Conservation (phyloP, 805 yeast species). For the Sugiyamaella smithiae region DNA sequence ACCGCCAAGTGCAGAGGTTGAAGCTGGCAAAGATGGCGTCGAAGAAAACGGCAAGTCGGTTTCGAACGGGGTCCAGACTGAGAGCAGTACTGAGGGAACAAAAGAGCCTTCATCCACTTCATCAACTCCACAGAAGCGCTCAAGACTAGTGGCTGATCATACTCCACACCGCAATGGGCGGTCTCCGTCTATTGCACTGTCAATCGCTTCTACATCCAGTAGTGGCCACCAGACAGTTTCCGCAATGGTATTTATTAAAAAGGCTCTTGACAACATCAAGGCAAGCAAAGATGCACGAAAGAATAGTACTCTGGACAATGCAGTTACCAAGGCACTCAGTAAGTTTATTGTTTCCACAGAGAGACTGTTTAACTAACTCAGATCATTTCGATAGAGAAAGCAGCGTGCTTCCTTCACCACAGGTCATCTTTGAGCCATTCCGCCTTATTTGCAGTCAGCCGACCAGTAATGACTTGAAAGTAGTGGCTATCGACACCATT, state of each 20-base stretch:
- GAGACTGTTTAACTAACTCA: not conserved
- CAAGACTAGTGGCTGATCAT: not conserved
- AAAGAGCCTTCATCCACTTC: conserved; percentile 9
- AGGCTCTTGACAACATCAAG: conserved; percentile 56
- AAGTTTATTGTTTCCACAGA: conserved; percentile 16
- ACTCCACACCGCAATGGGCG: conserved; percentile 14
- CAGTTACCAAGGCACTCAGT: conserved; percentile 36
- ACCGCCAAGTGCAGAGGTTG: no score
- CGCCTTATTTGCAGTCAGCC: conserved; percentile 67
- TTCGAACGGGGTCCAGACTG: no score
- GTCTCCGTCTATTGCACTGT: conserved; percentile 28
- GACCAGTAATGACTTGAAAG: conserved; percentile 59
- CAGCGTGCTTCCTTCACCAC: conserved; percentile 41
- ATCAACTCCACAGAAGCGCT: conserved; percentile 1
- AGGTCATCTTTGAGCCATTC: conserved; percentile 72
- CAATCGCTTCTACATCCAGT: conserved; percentile 24
- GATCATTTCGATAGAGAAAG: conserved; percentile 16
- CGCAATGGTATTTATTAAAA: conserved; percentile 47
- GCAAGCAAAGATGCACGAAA: conserved; percentile 60
- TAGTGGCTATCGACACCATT: conserved; percentile 76
- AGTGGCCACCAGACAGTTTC: conserved; percentile 32
- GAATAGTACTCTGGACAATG: conserved; percentile 37
- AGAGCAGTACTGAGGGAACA: no score
- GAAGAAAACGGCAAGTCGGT: no score
- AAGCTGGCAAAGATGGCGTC: no score